Percentiles rank a stretch among this genome's conserved stretches.
phyloP scores from a whole-genome alignment of 441 rosid genomes.

The Sinapis alba region DNA sequence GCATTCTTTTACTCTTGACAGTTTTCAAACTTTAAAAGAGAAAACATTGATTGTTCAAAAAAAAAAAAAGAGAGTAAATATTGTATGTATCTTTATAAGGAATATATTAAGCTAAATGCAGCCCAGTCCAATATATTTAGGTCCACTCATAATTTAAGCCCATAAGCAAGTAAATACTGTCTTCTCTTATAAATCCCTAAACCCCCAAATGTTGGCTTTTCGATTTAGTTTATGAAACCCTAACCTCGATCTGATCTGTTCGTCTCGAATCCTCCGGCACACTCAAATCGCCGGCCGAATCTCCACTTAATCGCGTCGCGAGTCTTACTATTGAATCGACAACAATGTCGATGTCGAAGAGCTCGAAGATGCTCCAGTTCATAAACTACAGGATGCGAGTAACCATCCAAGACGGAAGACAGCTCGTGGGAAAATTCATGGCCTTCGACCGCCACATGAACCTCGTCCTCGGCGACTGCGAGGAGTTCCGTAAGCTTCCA shows the following conservation, averaged over 20 bases:
- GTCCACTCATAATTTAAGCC: not conserved
- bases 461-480: slow-evolving; percentile 96
- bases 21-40: too few relatives aligned
- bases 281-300: slow-evolving; percentile 13
- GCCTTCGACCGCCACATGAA: slow-evolving; percentile 99
- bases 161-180: not conserved
- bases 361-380: slow-evolving; percentile 98
- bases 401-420: slow-evolving; percentile 96
- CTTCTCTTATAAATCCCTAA: slow-evolving; percentile 17
- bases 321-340: not conserved
- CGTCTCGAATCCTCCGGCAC: slow-evolving; percentile 14
- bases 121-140: too few relatives aligned
- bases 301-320: not conserved
- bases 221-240: too few relatives aligned
- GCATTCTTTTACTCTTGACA: too few relatives aligned
- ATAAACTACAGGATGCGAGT: slow-evolving; percentile 98
- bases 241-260: slow-evolving; percentile 24
- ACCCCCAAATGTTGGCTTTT: too few relatives aligned
- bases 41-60: too few relatives aligned
- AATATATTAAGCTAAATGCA: too few relatives aligned
- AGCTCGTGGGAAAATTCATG: slow-evolving; percentile 96
- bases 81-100: too few relatives aligned
- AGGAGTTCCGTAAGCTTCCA: slow-evolving; percentile 97
- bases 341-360: slow-evolving; percentile 97
- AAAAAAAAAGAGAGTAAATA: too few relatives aligned